Evolutionary conservation across 2,329 filamentous ascomycete genomes (phyloP), one percentile per base, ranked within the genome.

Genomic region (Pseudopyricularia cyperi): DNA sequence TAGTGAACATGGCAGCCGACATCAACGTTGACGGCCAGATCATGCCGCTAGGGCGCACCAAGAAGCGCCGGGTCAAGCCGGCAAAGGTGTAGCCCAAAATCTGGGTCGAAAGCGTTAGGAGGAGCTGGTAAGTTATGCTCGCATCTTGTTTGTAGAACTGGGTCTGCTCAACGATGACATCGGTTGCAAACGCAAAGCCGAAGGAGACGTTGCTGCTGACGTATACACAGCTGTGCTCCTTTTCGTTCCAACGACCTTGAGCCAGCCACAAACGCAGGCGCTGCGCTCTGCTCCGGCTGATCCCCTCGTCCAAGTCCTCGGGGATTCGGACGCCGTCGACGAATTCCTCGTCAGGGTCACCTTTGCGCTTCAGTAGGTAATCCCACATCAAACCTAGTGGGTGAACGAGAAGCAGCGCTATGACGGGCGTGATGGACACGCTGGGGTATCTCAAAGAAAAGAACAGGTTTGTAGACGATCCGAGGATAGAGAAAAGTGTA

Each of bases 401-500:
- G 62, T 93, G 89, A 47, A 89, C 87, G 53, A 95, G 80, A 54
- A 94, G 73, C 60, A 93, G 74, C 30, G 88, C 87, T 70, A 95
- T 94, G 58, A 95, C 86, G 37, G 88, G 88, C 22, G 87, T 91
- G 62, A 94, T 91, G 55, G 86, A 85, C 65, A 94, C 87, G 65
- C 88, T 93, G 28, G 89, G 89, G 73, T 93, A 94, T 77, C 89
- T 79, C 63, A 94, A 72, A 34, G 87, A 90, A 71, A 94, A 95
- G 70, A 94, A 93, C 39, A 94, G 71, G 65, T 93, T 93, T 34
- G 86, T 89, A 2, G 85, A 86, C 47, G 87, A 91, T 55, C 88
- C 88, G 37, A 89, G 76, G 35, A 93, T 74, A 8, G 87, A 83
- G 65, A 93, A 93, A 9, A 93, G 63, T 34, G 87, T 75, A n/a